Evolutionary conservation across 495 filamentous ascomycete genomes (phyloP).

Genomic region (Penicillium lagena): DNA sequence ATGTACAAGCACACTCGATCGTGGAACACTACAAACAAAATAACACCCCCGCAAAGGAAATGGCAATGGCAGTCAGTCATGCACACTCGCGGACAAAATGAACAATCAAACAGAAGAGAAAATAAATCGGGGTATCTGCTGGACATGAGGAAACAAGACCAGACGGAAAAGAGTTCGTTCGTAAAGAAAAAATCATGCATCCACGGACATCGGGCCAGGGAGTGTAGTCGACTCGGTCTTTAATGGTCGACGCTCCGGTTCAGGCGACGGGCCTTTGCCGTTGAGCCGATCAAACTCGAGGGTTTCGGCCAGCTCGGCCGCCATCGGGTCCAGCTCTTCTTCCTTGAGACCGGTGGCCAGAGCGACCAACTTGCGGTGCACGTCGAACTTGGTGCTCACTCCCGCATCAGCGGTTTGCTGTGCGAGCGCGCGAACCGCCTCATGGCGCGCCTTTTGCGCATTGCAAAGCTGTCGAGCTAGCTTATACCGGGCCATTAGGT

Average conservation of each 20-base stretch:
- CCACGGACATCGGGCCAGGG: slow-evolving; percentile 25
- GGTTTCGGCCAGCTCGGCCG: slow-evolving; percentile 38
- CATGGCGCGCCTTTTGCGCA: slow-evolving; percentile 35
- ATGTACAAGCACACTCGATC: background rate
- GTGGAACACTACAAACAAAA: background rate
- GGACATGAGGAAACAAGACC: slow-evolving; percentile 24
- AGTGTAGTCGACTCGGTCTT: slow-evolving; percentile 18
- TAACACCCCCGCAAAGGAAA: background rate
- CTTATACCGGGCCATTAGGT: slow-evolving; percentile 23
- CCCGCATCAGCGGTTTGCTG: slow-evolving; percentile 43
- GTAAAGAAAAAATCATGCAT: slow-evolving; percentile 24
- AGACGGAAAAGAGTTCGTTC: slow-evolving; percentile 21
- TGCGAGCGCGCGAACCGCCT: slow-evolving; percentile 35
- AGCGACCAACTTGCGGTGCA: slow-evolving; percentile 46
- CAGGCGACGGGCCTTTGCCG: slow-evolving; percentile 28
- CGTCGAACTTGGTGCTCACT: slow-evolving; percentile 45
- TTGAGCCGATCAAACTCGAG: slow-evolving; percentile 43
- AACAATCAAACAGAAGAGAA: slow-evolving; percentile 18
- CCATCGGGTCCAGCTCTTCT: slow-evolving; percentile 43
- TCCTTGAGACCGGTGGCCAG: slow-evolving; percentile 44
- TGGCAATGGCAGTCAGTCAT: too few relatives aligned
- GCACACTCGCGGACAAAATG: background rate
- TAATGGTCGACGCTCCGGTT: slow-evolving; percentile 16
- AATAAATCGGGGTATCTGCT: slow-evolving; percentile 5
- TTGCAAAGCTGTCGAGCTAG: slow-evolving; percentile 29